phyloP scores from a whole-genome alignment of 2,329 filamentous ascomycete species.

The Cladosporium colombiae region DNA sequence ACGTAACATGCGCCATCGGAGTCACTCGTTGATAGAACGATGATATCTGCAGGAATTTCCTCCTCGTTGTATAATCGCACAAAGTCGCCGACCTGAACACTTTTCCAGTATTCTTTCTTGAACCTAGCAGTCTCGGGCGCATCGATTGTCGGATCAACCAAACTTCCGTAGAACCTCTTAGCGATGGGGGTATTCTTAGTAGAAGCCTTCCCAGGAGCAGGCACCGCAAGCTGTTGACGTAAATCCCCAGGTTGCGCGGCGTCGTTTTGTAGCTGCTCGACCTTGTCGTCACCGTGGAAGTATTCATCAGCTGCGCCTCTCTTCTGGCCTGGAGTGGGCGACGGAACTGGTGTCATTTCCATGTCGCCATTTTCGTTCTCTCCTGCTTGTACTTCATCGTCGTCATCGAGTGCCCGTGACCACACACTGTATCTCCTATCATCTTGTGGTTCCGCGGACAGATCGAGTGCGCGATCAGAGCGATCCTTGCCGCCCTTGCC shows the following conservation, averaged over 20 bases:
- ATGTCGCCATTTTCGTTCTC: constrained; percentile 65
- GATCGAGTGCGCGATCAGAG: constrained; percentile 52
- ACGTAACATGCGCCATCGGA: constrained; percentile 94
- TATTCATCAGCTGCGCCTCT: constrained; percentile 43
- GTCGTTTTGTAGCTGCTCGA: constrained; percentile 25
- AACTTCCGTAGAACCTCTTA: constrained; percentile 61
- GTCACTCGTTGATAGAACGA: constrained; percentile 91
- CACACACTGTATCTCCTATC: constrained; percentile 51
- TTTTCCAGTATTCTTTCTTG: constrained; percentile 94
- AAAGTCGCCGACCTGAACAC: constrained; percentile 90
- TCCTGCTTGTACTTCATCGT: constrained; percentile 37
- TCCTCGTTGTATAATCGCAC: constrained; percentile 96
- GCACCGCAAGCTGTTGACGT: constrained; percentile 34
- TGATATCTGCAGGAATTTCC: constrained; percentile 88
- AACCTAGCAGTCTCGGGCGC: constrained; percentile 75
- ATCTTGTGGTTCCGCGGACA: constrained; percentile 48
- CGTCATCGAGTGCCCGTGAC: constrained; percentile 48
- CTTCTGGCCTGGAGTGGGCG: constrained; percentile 64
- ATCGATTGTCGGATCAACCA: constrained; percentile 72
- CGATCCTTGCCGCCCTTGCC: constrained; percentile 53
- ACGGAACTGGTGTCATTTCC: constrained; percentile 93
- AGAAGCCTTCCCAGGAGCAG: constrained; percentile 26
- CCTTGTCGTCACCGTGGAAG: constrained; percentile 21
- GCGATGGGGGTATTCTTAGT: constrained; percentile 32
- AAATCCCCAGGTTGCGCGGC: constrained; percentile 25